A percentile compares a stretch with the other conserved stretches of the same genome.
Conservation (phyloP, 2,329 filamentous ascomycete species). For the Ilyonectria destructans region DNA sequence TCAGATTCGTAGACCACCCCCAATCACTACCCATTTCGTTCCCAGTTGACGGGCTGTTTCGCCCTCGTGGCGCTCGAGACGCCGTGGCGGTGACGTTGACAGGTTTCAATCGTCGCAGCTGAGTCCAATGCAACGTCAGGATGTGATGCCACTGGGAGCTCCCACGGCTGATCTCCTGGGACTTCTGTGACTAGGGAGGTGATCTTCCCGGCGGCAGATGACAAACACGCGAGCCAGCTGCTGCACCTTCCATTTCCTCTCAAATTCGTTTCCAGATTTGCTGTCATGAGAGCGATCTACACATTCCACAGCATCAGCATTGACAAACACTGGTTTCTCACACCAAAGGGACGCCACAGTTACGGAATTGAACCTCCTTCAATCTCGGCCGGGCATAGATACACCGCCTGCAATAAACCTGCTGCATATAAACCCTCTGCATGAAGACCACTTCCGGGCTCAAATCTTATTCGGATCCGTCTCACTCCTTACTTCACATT, state of each 20-base stretch:
- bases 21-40: conserved; percentile 2
- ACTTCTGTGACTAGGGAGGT: background rate
- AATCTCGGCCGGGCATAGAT: background rate
- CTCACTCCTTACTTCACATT: conserved; percentile 8
- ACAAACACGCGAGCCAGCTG: background rate
- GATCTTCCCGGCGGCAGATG: background rate
- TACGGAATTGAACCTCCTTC: background rate
- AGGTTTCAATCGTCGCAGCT: conserved; percentile 12
- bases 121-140: background rate
- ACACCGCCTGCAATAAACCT: background rate
- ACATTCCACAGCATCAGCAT: background rate
- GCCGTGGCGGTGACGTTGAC: conserved; percentile 15
- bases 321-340: background rate
- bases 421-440: background rate
- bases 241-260: background rate
- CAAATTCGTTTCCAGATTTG: background rate
- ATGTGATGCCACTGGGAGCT: background rate
- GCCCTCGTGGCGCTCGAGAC: conserved; percentile 1
- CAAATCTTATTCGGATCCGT: background rate
- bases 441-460: too few species aligned
- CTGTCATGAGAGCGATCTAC: conserved; percentile 1
- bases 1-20: background rate
- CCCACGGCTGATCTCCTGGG: background rate
- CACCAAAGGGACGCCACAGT: background rate
- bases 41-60: conserved; percentile 6